A percentile compares a stretch with the other conserved stretches of the same genome.
phyloP scores from a whole-genome alignment of 768 basidiomycete genomes.

The Amanita brunnescens region DNA sequence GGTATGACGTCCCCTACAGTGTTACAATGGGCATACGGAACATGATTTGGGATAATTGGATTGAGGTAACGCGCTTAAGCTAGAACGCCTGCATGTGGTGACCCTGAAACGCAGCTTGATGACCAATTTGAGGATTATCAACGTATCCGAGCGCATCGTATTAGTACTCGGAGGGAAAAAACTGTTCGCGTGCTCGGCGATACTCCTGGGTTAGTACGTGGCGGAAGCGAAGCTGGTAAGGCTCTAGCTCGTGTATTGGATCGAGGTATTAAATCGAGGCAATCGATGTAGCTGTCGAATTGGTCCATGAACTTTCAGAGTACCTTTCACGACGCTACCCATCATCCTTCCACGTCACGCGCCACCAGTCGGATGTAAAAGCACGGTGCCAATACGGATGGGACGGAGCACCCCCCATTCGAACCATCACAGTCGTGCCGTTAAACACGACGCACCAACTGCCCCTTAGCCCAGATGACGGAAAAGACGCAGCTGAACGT shows the following conservation, averaged over 20 bases:
- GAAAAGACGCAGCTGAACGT: slow-evolving; percentile 30
- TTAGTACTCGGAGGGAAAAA: slow-evolving; percentile 39
- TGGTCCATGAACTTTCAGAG: slow-evolving; percentile 60
- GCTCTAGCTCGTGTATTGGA: background rate
- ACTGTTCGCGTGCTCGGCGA: slow-evolving; percentile 42
- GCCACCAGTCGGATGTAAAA: slow-evolving; percentile 22
- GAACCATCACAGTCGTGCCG: slow-evolving; percentile 42
- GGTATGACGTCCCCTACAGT: slow-evolving; percentile 23
- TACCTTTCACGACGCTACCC: slow-evolving; percentile 61
- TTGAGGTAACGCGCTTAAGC: slow-evolving; percentile 37
- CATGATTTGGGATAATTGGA: slow-evolving; percentile 69
- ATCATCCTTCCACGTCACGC: slow-evolving; percentile 39
- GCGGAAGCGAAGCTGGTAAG: slow-evolving; percentile 31
- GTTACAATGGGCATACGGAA: slow-evolving; percentile 61
- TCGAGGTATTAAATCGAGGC: background rate
- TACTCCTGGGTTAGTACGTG: slow-evolving; percentile 31
- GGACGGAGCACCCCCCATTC: slow-evolving; percentile 40
- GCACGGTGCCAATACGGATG: slow-evolving; percentile 22
- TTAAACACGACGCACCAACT: slow-evolving; percentile 41
- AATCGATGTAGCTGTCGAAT: slow-evolving; percentile 42
- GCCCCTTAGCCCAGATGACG: slow-evolving; percentile 28
- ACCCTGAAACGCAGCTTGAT: slow-evolving; percentile 49
- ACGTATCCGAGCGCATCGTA: slow-evolving; percentile 47
- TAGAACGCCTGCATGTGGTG: background rate
- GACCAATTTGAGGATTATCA: slow-evolving; percentile 46